Percentiles rank a stretch among this genome's conserved stretches.
Conservation (phyloP, 768 basidiomycete genomes). For the Tremella fuciformis region DNA sequence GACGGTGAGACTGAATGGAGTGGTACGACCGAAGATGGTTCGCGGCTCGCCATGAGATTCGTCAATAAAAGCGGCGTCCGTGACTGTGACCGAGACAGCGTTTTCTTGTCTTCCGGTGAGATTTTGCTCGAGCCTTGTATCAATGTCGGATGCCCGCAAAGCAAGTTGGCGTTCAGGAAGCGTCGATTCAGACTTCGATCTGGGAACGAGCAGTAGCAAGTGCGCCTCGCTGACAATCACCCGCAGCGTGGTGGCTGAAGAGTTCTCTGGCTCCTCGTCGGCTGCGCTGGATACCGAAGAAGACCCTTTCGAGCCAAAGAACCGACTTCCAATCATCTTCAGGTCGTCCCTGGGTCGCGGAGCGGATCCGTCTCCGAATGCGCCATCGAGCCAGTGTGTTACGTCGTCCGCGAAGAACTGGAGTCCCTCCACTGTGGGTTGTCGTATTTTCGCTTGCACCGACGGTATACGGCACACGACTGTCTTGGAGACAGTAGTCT, state of each 20-base stretch:
- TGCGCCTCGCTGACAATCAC: constrained; percentile 49
- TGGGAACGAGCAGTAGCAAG: constrained; percentile 59
- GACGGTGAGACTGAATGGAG: constrained; percentile 57
- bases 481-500: constrained; percentile 7
- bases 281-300: constrained; percentile 35
- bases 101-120: constrained; percentile 74
- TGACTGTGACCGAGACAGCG: constrained; percentile 62
- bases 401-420: constrained; percentile 87
- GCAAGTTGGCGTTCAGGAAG: constrained; percentile 38
- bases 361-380: constrained; percentile 42
- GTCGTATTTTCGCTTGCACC: constrained; percentile 55
- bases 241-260: constrained; percentile 18
- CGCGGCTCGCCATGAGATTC: constrained; percentile 51
- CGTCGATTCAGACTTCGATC: constrained; percentile 44
- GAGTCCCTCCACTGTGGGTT: constrained; percentile 67
- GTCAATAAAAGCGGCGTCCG: constrained; percentile 63
- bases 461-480: constrained; percentile 59
- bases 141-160: constrained; percentile 64
- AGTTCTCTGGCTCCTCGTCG: constrained; percentile 28
- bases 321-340: constrained; percentile 75
- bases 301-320: constrained; percentile 51
- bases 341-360: constrained; percentile 55
- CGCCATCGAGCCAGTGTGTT: constrained; percentile 65
- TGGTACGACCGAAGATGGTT: constrained; percentile 60
- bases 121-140: constrained; percentile 65